Evolutionary conservation across 2,329 filamentous ascomycete species (phyloP), one percentile per base, ranked within the genome.

Genomic region (Trichothecium roseum): DNA sequence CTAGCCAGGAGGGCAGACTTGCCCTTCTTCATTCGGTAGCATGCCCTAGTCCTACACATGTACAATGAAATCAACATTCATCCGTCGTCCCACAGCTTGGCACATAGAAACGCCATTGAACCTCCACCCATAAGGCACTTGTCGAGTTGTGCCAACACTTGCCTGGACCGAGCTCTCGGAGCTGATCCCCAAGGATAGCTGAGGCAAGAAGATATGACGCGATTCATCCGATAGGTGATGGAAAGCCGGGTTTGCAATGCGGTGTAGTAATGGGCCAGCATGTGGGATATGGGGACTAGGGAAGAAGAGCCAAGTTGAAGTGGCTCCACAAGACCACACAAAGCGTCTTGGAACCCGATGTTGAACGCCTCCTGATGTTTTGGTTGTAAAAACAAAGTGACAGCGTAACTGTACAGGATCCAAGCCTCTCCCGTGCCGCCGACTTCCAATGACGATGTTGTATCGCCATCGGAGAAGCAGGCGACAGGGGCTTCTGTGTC

Each of bases 351-450:
- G 74, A 74, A 75, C 20, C 74, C 74, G 61, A 66, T 73, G 78
- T 84, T 84, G 79, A 84, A 80, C 75, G 73, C 73, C 78, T 68
- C 64, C 64, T 24, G 20, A 71, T 78, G 76, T 82, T 84, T 84
- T 83, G 74, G 79, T 85, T 84, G 78, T 69, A 81, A 84, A 84
- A 84, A 84, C 81, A 76, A 80, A 24, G 70, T 72, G 74, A 81
- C 71, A 75, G 74, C 72, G 74, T 76, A 76, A 74, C 63, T 68
- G 66, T 65, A 70, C 67, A 70, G 73, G 71, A 79, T 71, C 72
- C 74, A 74, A 71, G 65, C 57, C 58, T 56, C 60, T 57, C 55
- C 59, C 58, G 52, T 50, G 44, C 53, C 59, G 57, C 57, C 62
- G 57, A 56, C 39, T 40, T 45, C 42, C 40, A 37, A 61, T 64